Percentiles rank a stretch among this genome's conserved stretches.
These are phyloP conservation scores for Gossypium herbaceum DNA, from an alignment of 345 rosid species.

Conservation along the genomic window DNA sequence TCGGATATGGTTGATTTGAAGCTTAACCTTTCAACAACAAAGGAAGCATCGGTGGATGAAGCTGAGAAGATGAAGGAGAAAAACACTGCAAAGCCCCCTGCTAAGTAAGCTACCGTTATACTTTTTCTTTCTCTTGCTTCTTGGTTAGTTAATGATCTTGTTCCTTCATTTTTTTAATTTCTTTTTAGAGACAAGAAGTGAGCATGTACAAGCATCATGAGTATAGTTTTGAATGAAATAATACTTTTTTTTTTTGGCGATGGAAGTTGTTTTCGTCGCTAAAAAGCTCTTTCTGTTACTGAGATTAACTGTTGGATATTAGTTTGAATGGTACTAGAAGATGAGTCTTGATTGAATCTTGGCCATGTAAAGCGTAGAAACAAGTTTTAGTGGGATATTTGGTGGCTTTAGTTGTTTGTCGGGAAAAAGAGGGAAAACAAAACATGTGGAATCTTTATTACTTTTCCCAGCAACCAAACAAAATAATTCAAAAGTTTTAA, in stretches of 20 bases:
- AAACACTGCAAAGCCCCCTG: conserved; percentile 45
- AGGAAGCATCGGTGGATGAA: conserved; percentile 11
- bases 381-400: neutral
- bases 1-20: conserved; percentile 65
- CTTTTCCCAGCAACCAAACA: conserved; percentile 7
- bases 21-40: conserved; percentile 58
- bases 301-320: neutral
- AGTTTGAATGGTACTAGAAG: neutral
- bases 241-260: neutral
- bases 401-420: conserved; percentile 10
- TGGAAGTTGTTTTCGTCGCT: neutral
- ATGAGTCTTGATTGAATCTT: conserved; percentile 1
- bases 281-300: neutral
- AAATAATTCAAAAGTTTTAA: conserved; percentile 1
- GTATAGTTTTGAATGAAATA: neutral
- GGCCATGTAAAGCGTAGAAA: neutral
- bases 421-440: conserved; percentile 13
- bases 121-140: neutral
- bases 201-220: no score
- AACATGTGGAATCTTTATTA: conserved; percentile 12
- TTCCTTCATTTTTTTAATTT: neutral
- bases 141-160: neutral
- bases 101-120: conserved; percentile 42
- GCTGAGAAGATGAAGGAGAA: conserved; percentile 31
- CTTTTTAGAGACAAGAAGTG: no score